phyloP scores from a whole-genome alignment of 805 yeast genomes.

The Cyberlindnera bimundalis region DNA sequence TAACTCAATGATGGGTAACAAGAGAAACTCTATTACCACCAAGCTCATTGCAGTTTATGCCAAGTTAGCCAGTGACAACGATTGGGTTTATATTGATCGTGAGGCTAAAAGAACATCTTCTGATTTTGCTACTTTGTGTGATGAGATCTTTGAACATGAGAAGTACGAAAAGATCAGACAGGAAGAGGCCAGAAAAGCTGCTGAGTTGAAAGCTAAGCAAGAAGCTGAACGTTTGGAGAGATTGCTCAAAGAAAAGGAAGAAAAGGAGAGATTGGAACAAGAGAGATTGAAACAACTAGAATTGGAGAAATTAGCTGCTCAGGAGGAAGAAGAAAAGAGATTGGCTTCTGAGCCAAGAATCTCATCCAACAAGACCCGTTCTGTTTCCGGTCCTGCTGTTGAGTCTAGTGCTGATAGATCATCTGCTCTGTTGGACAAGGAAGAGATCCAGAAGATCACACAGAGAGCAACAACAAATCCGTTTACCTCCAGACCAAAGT shows the following conservation, averaged over 20 bases:
- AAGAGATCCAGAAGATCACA: slow-evolving; percentile 30
- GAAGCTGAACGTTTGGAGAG: slow-evolving; percentile 24
- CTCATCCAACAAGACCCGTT: slow-evolving; percentile 28
- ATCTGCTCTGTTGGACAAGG: slow-evolving; percentile 24
- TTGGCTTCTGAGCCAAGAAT: slow-evolving; percentile 15
- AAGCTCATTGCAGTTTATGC: slow-evolving; percentile 72
- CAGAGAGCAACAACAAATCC: slow-evolving; percentile 37
- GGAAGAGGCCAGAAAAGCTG: slow-evolving; percentile 37
- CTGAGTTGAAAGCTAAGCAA: slow-evolving; percentile 38
- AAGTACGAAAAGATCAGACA: slow-evolving; percentile 55
- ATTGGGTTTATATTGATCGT: slow-evolving; percentile 67
- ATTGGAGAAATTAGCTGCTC: slow-evolving; percentile 22
- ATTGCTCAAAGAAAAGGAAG: slow-evolving; percentile 24
- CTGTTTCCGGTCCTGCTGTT: slow-evolving; percentile 36
- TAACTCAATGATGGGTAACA: slow-evolving; percentile 38
- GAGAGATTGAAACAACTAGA: slow-evolving; percentile 24
- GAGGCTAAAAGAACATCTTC: slow-evolving; percentile 75
- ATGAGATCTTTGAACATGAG: slow-evolving; percentile 72
- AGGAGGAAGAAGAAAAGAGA: slow-evolving; percentile 20
- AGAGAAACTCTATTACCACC: slow-evolving; percentile 70
- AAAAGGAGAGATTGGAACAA: slow-evolving; percentile 10
- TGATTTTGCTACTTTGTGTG: slow-evolving; percentile 75
- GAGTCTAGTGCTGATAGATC: slow-evolving; percentile 10
- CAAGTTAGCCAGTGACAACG: slow-evolving; percentile 55
- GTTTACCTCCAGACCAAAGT: slow-evolving; percentile 38